A percentile compares a stretch with the other conserved stretches of the same genome.
Conservation (phyloP, 768 basidiomycete species). For the Auriscalpium orientale region DNA sequence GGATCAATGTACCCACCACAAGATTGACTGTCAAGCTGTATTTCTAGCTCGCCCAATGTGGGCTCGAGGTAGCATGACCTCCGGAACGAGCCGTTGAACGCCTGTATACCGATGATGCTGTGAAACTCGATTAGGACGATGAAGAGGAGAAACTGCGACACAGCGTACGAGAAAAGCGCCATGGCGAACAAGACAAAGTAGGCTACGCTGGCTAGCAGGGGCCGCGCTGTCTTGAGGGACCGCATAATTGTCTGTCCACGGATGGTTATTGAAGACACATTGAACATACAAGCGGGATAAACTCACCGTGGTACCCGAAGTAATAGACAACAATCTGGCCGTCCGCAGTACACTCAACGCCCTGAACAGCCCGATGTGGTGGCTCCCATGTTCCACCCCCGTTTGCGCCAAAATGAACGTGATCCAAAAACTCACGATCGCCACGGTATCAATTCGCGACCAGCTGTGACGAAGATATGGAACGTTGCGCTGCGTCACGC, state of each 20-base stretch:
- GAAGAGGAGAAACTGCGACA: not conserved
- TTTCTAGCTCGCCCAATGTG: conserved; percentile 43
- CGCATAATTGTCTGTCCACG: conserved; percentile 69
- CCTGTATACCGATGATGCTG: conserved; percentile 90
- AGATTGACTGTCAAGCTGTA: conserved; percentile 40
- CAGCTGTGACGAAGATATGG: conserved; percentile 92
- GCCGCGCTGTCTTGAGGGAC: conserved; percentile 83
- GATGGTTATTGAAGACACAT: not conserved
- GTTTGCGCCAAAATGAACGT: conserved; percentile 62
- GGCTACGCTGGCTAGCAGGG: conserved; percentile 82
- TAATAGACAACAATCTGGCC: conserved; percentile 76
- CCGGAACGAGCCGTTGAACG: conserved; percentile 80
- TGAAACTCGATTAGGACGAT: not conserved
- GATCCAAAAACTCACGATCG: conserved; percentile 84
- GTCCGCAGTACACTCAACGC: conserved; percentile 83
- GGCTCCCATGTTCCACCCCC: conserved; percentile 55
- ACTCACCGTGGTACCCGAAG: conserved; percentile 84
- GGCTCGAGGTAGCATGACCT: conserved; percentile 53
- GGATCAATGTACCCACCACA: conserved; percentile 83
- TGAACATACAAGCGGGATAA: not conserved
- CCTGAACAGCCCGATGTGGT: conserved; percentile 83
- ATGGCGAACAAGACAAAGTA: conserved; percentile 91
- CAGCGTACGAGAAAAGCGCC: conserved; percentile 75
- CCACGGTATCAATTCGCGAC: conserved; percentile 84
- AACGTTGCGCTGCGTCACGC: conserved; percentile 56